phyloP scores from a whole-genome alignment of 768 basidiomycete species.

The Pleurotus platypus region DNA sequence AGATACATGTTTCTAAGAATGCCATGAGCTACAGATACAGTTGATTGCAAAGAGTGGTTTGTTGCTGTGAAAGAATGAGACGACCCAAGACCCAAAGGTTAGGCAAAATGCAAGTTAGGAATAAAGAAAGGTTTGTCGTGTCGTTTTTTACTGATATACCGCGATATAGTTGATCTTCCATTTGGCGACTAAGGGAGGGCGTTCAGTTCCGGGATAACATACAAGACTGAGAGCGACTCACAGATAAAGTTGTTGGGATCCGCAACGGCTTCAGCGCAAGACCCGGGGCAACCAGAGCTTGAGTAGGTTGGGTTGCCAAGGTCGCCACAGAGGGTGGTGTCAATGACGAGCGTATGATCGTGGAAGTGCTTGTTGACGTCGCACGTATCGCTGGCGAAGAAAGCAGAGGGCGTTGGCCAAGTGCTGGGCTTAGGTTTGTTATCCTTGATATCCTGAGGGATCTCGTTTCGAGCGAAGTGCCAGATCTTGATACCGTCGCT shows the following conservation, averaged over 20 bases:
- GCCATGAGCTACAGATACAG: too few species aligned
- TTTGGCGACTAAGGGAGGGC: constrained; percentile 29
- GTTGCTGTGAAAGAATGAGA: too few species aligned
- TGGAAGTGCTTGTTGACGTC: constrained; percentile 30
- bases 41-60: too few species aligned
- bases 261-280: constrained; percentile 34
- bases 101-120: too few species aligned
- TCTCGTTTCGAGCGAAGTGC: constrained; percentile 26
- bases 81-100: too few species aligned
- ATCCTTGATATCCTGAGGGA: constrained; percentile 29
- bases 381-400: constrained; percentile 30
- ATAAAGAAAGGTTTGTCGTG: too few species aligned
- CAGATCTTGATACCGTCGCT: constrained; percentile 28
- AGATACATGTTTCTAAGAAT: too few species aligned
- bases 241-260: constrained; percentile 47
- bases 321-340: constrained; percentile 20
- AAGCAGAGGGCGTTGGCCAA: constrained; percentile 31
- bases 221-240: constrained; percentile 19
- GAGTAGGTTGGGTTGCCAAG: constrained; percentile 13
- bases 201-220: not conserved
- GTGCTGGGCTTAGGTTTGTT: constrained; percentile 23
- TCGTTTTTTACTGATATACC: constrained; percentile 27
- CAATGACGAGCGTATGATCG: constrained; percentile 28
- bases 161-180: constrained; percentile 45
- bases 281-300: constrained; percentile 28